Conservation (phyloP, 352 stramenopile genomes). For the Globisporangium nodosum region DNA sequence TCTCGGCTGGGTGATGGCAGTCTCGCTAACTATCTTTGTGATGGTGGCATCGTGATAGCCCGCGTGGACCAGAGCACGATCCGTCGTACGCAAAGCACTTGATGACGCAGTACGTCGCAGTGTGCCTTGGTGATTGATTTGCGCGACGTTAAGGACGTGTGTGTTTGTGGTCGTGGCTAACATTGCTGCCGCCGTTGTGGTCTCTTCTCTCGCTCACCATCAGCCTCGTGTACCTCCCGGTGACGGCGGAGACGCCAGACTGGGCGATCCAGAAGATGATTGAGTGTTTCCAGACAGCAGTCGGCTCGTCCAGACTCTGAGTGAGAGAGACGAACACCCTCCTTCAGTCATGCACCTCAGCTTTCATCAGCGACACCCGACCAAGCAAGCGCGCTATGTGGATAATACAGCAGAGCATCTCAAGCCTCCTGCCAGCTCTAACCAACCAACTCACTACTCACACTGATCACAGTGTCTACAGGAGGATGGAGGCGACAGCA, state of each 20-base stretch:
- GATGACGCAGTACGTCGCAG: slow-evolving; percentile 53
- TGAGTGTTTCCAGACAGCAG: slow-evolving; percentile 42
- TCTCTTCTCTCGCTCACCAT: background rate
- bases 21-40: background rate
- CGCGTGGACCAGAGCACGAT: slow-evolving; percentile 41
- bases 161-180: background rate
- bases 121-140: background rate
- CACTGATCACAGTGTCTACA: background rate
- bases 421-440: background rate
- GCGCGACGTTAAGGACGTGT: background rate
- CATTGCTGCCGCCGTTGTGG: background rate
- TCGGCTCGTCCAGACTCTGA: slow-evolving; percentile 28
- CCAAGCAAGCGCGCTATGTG: background rate
- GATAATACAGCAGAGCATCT: background rate
- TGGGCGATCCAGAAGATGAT: slow-evolving; percentile 82
- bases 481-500: background rate
- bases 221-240: slow-evolving; percentile 73
- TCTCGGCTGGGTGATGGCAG: background rate
- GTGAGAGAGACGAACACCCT: no score
- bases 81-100: slow-evolving; percentile 60
- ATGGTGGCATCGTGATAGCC: slow-evolving; percentile 16
- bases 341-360: background rate
- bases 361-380: background rate
- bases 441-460: no score
- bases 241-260: slow-evolving; percentile 69